These are phyloP conservation scores for Peribolospora baueri DNA, from an alignment of 768 basidiomycete species.

Conservation along the genomic window DNA sequence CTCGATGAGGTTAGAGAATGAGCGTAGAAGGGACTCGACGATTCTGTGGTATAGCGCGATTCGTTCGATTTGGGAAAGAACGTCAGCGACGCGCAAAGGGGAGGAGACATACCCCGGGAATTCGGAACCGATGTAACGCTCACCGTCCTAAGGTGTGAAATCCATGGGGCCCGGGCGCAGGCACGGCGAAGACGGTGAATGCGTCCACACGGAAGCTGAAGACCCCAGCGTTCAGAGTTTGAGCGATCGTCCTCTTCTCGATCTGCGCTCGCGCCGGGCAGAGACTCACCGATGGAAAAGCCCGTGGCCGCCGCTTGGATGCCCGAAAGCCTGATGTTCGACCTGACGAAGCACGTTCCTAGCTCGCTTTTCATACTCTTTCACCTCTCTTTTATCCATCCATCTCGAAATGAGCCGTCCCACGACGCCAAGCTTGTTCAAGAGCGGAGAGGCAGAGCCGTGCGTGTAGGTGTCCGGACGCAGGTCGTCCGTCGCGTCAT, in stretches of 20 bases:
- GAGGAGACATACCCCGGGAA: background rate
- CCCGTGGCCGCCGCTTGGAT: conserved; percentile 67
- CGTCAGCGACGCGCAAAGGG: background rate
- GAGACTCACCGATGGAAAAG: conserved; percentile 50
- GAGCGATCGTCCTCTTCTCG: too few species aligned
- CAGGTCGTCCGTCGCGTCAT: conserved; percentile 17
- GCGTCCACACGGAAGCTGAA: conserved; percentile 78
- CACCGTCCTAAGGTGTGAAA: conserved; percentile 79
- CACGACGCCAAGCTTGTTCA: too few species aligned
- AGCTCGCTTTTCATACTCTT: conserved; percentile 34
- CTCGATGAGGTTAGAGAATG: conserved; percentile 81
- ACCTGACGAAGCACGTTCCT: conserved; percentile 47
- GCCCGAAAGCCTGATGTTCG: conserved; percentile 49
- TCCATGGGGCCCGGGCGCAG: conserved; percentile 76
- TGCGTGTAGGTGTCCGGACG: conserved; percentile 1
- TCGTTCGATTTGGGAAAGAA: background rate
- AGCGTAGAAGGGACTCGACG: conserved; percentile 65
- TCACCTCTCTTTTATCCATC: conserved; percentile 22
- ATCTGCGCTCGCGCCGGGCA: background rate
- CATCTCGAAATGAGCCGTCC: too few species aligned
- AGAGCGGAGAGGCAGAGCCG: background rate
- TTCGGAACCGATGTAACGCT: conserved; percentile 11
- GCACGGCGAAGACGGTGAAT: conserved; percentile 66
- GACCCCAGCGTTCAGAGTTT: background rate
- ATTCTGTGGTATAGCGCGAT: conserved; percentile 26